Percentiles rank a stretch among this genome's conserved stretches.
These are phyloP conservation scores for Acer campestre DNA, from an alignment of 345 rosid genomes.

Conservation along the genomic window DNA sequence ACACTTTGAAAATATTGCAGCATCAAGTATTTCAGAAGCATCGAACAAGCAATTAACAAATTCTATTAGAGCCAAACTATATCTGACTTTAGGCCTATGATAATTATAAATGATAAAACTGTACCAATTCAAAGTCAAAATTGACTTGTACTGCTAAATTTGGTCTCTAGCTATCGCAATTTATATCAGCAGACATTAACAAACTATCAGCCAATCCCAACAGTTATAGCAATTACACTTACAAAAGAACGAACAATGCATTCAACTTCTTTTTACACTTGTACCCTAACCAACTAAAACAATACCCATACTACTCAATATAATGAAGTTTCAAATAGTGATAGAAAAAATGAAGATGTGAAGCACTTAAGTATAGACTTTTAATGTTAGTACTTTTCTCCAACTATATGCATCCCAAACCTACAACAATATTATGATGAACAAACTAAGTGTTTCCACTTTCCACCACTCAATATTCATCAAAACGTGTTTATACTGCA, in stretches of 20 bases:
- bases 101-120: background rate
- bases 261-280: too few relatives aligned
- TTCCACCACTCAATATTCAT: background rate
- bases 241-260: too few relatives aligned
- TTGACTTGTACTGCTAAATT: background rate
- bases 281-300: too few relatives aligned
- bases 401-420: background rate
- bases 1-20: background rate
- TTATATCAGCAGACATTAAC: background rate
- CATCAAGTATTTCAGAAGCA: background rate
- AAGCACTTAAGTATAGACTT: too few relatives aligned
- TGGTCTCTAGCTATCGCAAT: background rate
- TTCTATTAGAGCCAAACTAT: background rate
- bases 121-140: background rate
- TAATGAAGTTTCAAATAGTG: too few relatives aligned
- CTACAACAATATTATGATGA: background rate
- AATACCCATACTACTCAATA: too few relatives aligned
- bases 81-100: background rate
- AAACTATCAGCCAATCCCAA: background rate
- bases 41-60: background rate
- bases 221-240: too few relatives aligned
- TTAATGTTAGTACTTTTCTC: too few relatives aligned
- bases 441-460: background rate
- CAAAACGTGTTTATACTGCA: background rate
- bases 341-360: too few relatives aligned